Percentiles rank a stretch among this genome's conserved stretches.
phyloP scores from a whole-genome alignment of 2,329 filamentous ascomycete species.

The Nothomitra cinnamomea region DNA sequence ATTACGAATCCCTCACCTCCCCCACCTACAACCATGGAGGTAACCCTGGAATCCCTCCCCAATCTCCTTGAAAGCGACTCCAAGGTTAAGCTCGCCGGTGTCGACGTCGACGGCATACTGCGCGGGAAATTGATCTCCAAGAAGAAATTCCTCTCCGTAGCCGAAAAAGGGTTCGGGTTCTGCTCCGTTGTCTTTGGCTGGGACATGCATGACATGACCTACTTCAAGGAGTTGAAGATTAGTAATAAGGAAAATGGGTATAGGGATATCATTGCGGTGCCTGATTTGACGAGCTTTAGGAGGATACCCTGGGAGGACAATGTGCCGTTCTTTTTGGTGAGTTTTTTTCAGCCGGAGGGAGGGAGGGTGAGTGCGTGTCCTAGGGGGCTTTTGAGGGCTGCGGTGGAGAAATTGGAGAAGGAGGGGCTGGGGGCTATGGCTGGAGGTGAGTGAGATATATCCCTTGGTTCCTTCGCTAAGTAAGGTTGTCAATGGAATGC shows the following conservation, averaged over 20 bases:
- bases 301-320: slow-evolving; percentile 84
- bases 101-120: slow-evolving; percentile 75
- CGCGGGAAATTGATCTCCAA: slow-evolving; percentile 86
- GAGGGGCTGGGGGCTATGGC: slow-evolving; percentile 73
- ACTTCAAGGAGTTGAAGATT: slow-evolving; percentile 67
- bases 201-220: slow-evolving; percentile 93
- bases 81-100: slow-evolving; percentile 72
- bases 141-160: slow-evolving; percentile 77
- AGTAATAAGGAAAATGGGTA: slow-evolving; percentile 88
- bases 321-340: slow-evolving; percentile 70
- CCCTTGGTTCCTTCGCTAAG: neutral
- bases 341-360: slow-evolving; percentile 63
- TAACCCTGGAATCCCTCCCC: slow-evolving; percentile 49
- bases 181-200: slow-evolving; percentile 90
- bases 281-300: slow-evolving; percentile 61
- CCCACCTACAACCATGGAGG: slow-evolving; percentile 12
- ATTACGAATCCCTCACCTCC: slow-evolving; percentile 1
- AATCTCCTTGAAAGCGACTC: slow-evolving; percentile 51
- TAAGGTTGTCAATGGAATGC: no score
- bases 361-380: slow-evolving; percentile 62
- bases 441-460: slow-evolving; percentile 45
- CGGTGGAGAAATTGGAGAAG: slow-evolving; percentile 47
- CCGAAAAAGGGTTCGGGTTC: slow-evolving; percentile 72
- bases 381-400: slow-evolving; percentile 52
- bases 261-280: slow-evolving; percentile 64